Conservation (phyloP, 768 basidiomycete species). For the Suillus ampliporus region DNA sequence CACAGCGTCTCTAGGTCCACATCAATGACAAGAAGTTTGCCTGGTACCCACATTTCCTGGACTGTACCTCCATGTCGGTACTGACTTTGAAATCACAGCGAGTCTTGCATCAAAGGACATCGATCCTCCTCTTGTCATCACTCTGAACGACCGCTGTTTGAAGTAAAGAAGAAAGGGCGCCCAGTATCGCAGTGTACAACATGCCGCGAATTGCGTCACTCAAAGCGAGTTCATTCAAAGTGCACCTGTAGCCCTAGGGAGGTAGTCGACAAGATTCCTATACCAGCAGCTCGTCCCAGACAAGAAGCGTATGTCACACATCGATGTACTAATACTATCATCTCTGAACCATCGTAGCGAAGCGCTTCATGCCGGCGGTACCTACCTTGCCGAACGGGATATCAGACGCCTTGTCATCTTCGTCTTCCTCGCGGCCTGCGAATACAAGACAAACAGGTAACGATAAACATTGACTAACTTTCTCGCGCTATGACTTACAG, state of each 20-base stretch:
- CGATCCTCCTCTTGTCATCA: constrained; percentile 89
- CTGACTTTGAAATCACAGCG: constrained; percentile 50
- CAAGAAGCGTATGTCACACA: constrained; percentile 36
- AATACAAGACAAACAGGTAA: constrained; percentile 59
- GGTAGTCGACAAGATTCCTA: constrained; percentile 36
- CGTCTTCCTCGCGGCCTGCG: constrained; percentile 36
- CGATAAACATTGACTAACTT: constrained; percentile 10
- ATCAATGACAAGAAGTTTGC: constrained; percentile 78
- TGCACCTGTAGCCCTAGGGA: constrained; percentile 67
- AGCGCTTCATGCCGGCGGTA: constrained; percentile 70
- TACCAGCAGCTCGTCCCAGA: constrained; percentile 38
- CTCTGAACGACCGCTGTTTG: constrained; percentile 87
- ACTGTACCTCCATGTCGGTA: constrained; percentile 8
- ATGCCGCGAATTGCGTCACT: constrained; percentile 83
- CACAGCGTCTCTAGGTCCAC: constrained; percentile 53
- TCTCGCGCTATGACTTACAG: constrained; percentile 14
- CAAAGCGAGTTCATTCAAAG: constrained; percentile 81
- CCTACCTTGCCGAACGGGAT: constrained; percentile 80
- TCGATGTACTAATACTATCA: constrained; percentile 10
- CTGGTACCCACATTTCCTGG: constrained; percentile 52
- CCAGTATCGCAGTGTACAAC: constrained; percentile 89
- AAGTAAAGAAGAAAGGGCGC: constrained; percentile 92
- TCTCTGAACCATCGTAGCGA: constrained; percentile 48
- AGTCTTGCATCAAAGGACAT: constrained; percentile 94
- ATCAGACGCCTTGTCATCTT: constrained; percentile 52